Evolutionary conservation across 169 alveolate species (phyloP).

Genomic region (Plasmodium coatneyi): DNA sequence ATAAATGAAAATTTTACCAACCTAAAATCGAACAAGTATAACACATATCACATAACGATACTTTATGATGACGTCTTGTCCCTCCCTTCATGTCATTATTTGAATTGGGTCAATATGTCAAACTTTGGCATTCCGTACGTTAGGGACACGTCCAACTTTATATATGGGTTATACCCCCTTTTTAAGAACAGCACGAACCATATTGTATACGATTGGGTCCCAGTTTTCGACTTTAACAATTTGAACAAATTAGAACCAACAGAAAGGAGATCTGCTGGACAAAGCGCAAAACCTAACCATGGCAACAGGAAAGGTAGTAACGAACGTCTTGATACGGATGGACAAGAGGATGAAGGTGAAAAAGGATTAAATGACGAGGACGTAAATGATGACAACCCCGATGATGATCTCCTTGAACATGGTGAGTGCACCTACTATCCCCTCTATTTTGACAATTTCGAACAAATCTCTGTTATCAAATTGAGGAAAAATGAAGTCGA

Average conservation of each 20-base stretch:
- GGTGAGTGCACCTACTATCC: conserved; percentile 39
- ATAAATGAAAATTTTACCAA: conserved; percentile 67
- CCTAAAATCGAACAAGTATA: conserved; percentile 56
- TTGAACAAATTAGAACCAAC: conserved; percentile 2
- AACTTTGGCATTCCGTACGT: conserved; percentile 72
- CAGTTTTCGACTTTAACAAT: conserved; percentile 54
- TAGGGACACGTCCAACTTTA: conserved; percentile 63
- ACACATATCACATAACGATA: conserved; percentile 70
- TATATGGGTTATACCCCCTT: conserved; percentile 68
- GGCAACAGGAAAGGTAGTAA: neutral
- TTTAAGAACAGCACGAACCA: conserved; percentile 55
- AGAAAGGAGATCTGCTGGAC: neutral
- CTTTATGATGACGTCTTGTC: conserved; percentile 67
- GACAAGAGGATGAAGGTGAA: neutral
- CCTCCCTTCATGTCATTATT: conserved; percentile 63
- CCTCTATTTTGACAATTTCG: conserved; percentile 63
- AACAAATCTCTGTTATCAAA: conserved; percentile 74
- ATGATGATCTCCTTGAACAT: neutral
- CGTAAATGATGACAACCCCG: neutral
- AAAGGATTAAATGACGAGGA: neutral
- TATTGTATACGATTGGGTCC: conserved; percentile 75
- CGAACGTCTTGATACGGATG: neutral
- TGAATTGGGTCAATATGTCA: conserved; percentile 72
- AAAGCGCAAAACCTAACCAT: neutral
- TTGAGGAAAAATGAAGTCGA: conserved; percentile 63